Base-by-base conservation (phyloP, 352 stramenopile genomes). In the Phytopythium montanum region DNA sequence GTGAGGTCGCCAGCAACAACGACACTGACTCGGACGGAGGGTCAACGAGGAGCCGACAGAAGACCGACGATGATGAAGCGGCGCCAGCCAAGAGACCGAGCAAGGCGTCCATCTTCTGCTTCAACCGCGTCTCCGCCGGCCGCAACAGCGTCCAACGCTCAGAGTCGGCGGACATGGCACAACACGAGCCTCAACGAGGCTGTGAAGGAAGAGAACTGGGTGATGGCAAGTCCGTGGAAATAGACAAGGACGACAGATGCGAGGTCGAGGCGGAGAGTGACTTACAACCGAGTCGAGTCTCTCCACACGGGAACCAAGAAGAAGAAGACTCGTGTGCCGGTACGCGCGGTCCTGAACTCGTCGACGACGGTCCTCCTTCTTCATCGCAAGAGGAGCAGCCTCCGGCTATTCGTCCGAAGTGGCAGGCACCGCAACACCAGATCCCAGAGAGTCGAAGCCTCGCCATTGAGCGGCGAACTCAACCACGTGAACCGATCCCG, bases 401-500 rank as follows among this genome's bases (percentile, higher is more conserved):
- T 38, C 14, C 33, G 6, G 14, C 16, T 21, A 9, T 9, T 36
- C 13, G 45, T 52, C 5, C 25, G 5, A 16, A 23, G 5, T 52
- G 45, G 45, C 7, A 9, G 26, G 5, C 5, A 25, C 21, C 44
- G 26, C 25, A 23, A 10, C 13, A 16, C 16, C 45, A 2, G 25
- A 52, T 52, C 26, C 45, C 45, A 52, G 45, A 36, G 5, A 36
- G 45, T 34, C 45, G 45, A 34, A 52, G 45, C 45, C 33, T 23
- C 45, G 16, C 10, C 6, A 36, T 36, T 16, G 16, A 52, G 13
- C 45, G 26, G 44, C 44, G 14, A 2, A 23, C 10, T 5, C 26
- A n/a, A 0, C 45, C 13, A 0, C 13, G 12, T 14, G 45, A 34
- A 8, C 5, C 25, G 13, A 16, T n/a, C 0, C 23, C 26, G 45